Base-by-base conservation (phyloP, 75 land plant species). In the Cupressus sempervirens region DNA sequence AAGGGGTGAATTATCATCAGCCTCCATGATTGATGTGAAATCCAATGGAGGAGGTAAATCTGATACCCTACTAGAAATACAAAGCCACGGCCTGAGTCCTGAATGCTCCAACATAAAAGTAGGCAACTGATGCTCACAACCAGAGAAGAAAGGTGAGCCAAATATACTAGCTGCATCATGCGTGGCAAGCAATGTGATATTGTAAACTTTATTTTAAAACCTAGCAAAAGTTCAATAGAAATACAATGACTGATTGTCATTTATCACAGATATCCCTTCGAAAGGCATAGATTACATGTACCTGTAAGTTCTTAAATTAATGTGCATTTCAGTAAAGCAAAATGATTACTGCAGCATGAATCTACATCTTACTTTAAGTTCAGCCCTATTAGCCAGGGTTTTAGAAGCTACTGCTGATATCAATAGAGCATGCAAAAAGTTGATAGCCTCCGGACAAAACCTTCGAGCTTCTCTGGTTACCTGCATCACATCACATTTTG, bases 361-460 rank as follows among this genome's bases (percentile, higher is more conserved):
- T 76, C 67, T 76, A 40, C 23, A 76, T 13, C 79, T 76, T 40
- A 76, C 79, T 76, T 76, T 76, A 38, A 38, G 43, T 38, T 76
- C 79, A 40, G 40, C 43, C 79, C 45, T 76, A 40, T 40, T 76
- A 73, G 10, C 80, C 18, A 82, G 75, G 62, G 13, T 43, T 20
- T 89, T 86, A 72, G 54, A 79, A 52, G 90, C 88, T 46, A 88
- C 13, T 46, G 93, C 93, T 77, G 98, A 90, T 34, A 88, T 76
- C 68, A 97, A 87, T 80, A 94, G 83, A 68, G 91, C 87, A 45
- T 90, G 88, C 13, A 97, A 74, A 81, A 96, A 96, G 41, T 83
- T 86, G 35, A 97, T 82, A 45, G 93, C 96, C 89, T 97, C 99
- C 0, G 98, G 95, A 83, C 93, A 97, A 73, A 93, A 94, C 85